Percentiles rank a stretch among this genome's conserved stretches.
phyloP scores from a whole-genome alignment of 345 rosid genomes.

The Toxicodendron radicans region DNA sequence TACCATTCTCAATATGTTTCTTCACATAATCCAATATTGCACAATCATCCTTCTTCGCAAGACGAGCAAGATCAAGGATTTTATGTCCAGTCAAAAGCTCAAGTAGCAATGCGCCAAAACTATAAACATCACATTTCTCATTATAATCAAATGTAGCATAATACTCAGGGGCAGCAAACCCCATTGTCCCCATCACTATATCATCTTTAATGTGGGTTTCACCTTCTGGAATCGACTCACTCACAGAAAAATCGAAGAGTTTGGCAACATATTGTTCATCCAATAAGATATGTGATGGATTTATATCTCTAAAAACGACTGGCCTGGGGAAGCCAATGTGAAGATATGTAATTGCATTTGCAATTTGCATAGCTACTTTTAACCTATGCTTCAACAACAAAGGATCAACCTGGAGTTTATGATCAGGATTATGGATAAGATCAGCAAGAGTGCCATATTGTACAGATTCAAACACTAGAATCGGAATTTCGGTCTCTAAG shows the following conservation, averaged over 20 bases:
- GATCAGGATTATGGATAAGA: background rate
- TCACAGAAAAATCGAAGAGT: background rate
- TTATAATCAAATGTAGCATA: background rate
- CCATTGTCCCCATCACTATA: fast-evolving
- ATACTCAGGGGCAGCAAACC: background rate
- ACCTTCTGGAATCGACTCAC: background rate
- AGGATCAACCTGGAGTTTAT: background rate
- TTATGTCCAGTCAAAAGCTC: background rate
- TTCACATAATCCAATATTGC: background rate
- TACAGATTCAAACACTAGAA: too few relatives aligned
- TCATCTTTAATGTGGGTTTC: background rate
- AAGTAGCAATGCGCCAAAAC: background rate
- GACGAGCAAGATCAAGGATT: fast-evolving
- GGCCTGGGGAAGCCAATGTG: background rate
- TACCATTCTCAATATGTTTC: background rate
- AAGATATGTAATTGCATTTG: background rate
- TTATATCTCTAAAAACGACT: background rate
- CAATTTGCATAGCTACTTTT: slow-evolving; percentile 4
- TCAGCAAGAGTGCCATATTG: background rate
- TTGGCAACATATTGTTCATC: background rate
- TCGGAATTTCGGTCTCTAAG: too few relatives aligned
- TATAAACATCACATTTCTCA: slow-evolving; percentile 6
- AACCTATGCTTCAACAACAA: slow-evolving; percentile 3
- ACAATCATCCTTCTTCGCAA: background rate
- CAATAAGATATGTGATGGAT: background rate